Evolutionary conservation across 179 eudicot species (phyloP).

Genomic region (Camellia oleifera): DNA sequence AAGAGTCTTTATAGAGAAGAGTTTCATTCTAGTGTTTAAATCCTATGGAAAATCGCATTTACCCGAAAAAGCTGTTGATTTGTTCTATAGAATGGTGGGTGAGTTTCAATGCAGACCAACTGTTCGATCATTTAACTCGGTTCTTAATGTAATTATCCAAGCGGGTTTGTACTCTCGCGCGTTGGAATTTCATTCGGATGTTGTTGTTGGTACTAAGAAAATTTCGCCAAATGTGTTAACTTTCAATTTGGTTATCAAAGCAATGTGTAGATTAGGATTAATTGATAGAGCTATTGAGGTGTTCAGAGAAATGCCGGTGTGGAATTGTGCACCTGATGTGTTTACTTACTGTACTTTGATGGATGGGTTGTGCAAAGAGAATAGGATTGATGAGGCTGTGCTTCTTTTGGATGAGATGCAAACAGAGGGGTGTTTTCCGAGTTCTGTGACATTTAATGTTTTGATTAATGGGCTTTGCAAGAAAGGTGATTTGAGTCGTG

Average conservation of each 20-base stretch:
- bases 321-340: too few species aligned
- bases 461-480: slow-evolving; percentile 78
- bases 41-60: slow-evolving; percentile 71
- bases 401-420: slow-evolving; percentile 95
- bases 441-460: slow-evolving; percentile 59
- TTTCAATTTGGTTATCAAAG: slow-evolving; percentile 74
- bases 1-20: slow-evolving; percentile 57
- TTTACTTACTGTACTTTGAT: slow-evolving; percentile 81
- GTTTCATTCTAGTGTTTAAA: slow-evolving; percentile 59
- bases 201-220: slow-evolving; percentile 16
- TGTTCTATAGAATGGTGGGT: slow-evolving; percentile 66
- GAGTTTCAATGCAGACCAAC: slow-evolving; percentile 59
- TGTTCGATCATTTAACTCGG: slow-evolving; percentile 81
- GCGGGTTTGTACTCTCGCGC: slow-evolving; percentile 45
- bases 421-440: slow-evolving; percentile 80
- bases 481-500: slow-evolving; percentile 73
- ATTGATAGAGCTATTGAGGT: too few species aligned
- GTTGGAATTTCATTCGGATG: slow-evolving; percentile 51
- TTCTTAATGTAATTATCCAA: slow-evolving; percentile 63
- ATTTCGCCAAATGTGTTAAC: slow-evolving; percentile 65
- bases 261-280: slow-evolving; percentile 55
- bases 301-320: too few species aligned
- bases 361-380: slow-evolving; percentile 88
- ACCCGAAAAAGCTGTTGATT: slow-evolving; percentile 52
- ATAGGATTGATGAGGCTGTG: slow-evolving; percentile 77